Evolutionary conservation across 2,329 filamentous ascomycete species (phyloP).

Genomic region (Monosporascus sp.): DNA sequence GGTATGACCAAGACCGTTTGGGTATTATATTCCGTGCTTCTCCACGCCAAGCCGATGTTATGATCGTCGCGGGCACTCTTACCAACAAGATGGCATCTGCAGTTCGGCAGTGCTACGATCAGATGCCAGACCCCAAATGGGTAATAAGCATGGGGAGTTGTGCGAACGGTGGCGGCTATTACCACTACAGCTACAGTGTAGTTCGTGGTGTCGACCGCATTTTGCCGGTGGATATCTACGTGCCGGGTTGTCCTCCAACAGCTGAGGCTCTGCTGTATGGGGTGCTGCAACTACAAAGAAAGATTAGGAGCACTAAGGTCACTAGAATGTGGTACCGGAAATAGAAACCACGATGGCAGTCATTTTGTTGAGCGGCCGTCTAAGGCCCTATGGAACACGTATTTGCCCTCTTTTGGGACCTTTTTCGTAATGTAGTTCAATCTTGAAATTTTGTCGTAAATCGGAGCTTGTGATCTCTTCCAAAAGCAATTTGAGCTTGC

Average conservation of each 20-base stretch:
- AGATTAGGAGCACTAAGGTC: slow-evolving; percentile 59
- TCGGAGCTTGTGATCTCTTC: too few relatives aligned
- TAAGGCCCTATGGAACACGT: not conserved
- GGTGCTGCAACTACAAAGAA: slow-evolving; percentile 71
- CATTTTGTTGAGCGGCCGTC: not conserved
- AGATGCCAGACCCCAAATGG: slow-evolving; percentile 94
- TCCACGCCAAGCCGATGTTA: slow-evolving; percentile 82
- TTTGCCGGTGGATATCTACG: slow-evolving; percentile 75
- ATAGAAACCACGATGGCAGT: slow-evolving; percentile 27
- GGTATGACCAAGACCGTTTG: slow-evolving; percentile 83
- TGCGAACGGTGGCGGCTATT: slow-evolving; percentile 80
- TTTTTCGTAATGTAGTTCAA: too few relatives aligned
- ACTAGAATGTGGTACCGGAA: slow-evolving; percentile 55
- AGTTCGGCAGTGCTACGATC: slow-evolving; percentile 85
- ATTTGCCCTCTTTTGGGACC: not conserved
- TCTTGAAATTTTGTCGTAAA: too few relatives aligned
- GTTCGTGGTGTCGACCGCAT: slow-evolving; percentile 71
- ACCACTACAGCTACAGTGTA: slow-evolving; percentile 80
- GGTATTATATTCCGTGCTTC: slow-evolving; percentile 89
- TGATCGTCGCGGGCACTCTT: slow-evolving; percentile 89
- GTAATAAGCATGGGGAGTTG: slow-evolving; percentile 80
- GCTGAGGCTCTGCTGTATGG: slow-evolving; percentile 61
- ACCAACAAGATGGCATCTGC: slow-evolving; percentile 97
- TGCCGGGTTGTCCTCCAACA: slow-evolving; percentile 66
- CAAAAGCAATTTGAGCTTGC: too few relatives aligned